Evolutionary conservation across 1,139 yeast genomes (phyloP).

Genomic region (Blastobotrys elegans): DNA sequence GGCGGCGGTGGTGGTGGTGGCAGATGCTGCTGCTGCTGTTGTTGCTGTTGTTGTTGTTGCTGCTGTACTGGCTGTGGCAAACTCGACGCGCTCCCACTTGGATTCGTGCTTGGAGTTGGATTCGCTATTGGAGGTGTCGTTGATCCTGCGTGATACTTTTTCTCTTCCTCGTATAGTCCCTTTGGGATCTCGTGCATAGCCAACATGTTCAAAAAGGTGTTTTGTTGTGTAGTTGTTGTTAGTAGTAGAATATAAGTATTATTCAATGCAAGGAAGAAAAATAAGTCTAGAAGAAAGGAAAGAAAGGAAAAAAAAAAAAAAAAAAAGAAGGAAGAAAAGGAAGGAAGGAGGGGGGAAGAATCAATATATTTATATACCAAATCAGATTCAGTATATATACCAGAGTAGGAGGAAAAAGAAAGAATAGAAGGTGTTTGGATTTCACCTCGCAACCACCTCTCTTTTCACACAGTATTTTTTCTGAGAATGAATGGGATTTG

Average conservation of each 20-base stretch:
- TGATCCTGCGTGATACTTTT: conserved; percentile 15
- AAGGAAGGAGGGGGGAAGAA: not conserved
- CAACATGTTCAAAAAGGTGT: conserved; percentile 4
- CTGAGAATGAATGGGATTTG: not conserved
- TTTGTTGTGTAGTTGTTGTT: not conserved
- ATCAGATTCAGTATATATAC: not conserved
- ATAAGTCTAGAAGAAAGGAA: not conserved
- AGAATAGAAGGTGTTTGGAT: not conserved
- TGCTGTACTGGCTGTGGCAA: not conserved
- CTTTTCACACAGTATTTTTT: too few species aligned
- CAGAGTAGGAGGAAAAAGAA: not conserved
- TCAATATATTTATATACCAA: not conserved
- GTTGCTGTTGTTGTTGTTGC: not conserved
- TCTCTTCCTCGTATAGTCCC: conserved; percentile 8
- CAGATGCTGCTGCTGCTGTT: not conserved
- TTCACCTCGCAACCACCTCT: too few species aligned
- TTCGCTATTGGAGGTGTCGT: conserved; percentile 11
- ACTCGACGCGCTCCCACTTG: too few species aligned
- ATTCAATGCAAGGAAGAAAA: not conserved
- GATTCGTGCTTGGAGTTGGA: not conserved
- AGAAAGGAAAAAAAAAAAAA: not conserved
- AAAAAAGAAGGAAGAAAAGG: not conserved
- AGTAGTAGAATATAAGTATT: not conserved
- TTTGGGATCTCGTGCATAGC: conserved; percentile 14
- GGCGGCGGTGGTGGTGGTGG: conserved; percentile 3